Evolutionary conservation across 768 basidiomycete species (phyloP).

Genomic region (Rhodotorula diobovata): DNA sequence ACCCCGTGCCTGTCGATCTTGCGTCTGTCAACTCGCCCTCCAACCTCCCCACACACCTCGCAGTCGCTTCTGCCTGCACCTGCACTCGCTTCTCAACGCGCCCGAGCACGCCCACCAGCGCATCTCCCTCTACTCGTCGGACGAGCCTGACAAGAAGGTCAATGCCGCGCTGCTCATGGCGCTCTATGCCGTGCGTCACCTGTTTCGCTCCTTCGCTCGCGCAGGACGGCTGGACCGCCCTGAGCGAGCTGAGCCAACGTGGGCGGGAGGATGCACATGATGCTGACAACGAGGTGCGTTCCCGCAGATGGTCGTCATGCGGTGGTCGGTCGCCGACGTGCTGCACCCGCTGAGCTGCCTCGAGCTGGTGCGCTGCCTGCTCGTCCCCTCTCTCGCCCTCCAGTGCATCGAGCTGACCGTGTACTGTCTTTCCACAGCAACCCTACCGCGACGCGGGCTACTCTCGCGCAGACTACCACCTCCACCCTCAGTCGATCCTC

Average conservation of each 20-base stretch:
- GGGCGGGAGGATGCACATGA: too few species aligned
- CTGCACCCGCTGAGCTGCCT: slow-evolving; percentile 78
- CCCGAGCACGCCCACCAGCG: slow-evolving; percentile 47
- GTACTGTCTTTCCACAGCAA: slow-evolving; percentile 19
- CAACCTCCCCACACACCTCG: background rate
- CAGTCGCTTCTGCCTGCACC: slow-evolving; percentile 68
- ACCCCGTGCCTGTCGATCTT: too few species aligned
- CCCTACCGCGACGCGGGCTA: slow-evolving; percentile 87
- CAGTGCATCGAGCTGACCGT: too few species aligned
- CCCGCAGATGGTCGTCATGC: slow-evolving; percentile 83
- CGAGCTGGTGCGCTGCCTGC: slow-evolving; percentile 35
- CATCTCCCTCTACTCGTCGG: slow-evolving; percentile 80
- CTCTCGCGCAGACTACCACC: slow-evolving; percentile 84
- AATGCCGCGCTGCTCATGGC: slow-evolving; percentile 93
- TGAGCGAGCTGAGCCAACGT: too few species aligned
- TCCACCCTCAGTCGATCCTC: slow-evolving; percentile 84
- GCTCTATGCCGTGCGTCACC: slow-evolving; percentile 72
- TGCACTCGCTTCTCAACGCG: slow-evolving; percentile 82
- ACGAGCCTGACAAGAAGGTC: slow-evolving; percentile 78
- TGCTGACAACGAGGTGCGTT: too few species aligned
- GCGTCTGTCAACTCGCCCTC: background rate
- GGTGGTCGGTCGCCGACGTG: slow-evolving; percentile 85
- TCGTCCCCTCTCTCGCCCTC: background rate
- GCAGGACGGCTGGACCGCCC: too few species aligned
- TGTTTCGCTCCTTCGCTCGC: background rate